Base-by-base conservation (phyloP, 2,329 filamentous ascomycete genomes). In the Cladosporium sp. region DNA sequence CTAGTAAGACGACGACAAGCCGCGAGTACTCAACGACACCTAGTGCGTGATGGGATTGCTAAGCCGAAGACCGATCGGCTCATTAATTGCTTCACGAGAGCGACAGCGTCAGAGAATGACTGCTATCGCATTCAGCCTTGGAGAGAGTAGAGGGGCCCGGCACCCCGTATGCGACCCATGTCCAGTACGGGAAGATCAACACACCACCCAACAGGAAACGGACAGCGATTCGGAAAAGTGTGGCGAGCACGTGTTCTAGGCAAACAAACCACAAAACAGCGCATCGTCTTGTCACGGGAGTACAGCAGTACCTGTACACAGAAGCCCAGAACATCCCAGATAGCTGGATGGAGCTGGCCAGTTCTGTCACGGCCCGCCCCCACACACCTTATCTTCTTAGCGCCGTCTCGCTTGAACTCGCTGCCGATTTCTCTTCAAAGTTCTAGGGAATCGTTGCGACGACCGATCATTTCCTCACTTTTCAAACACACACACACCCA, bases 401-500 rank as follows among this genome's bases (percentile, higher is more conserved):
- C 59, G 59, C 28, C 18, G 47, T 34, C 32, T 63, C n/a, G 47
- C 30, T 36, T 65, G 24, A 38, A 38, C 52, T 52, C 55, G 55
- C 30, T 41, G 55, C 55, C 55, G 55, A 65, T 59, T 65, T 65
- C 55, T 65, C 55, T 65, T 59, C 52, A 65, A 65, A 65, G 36
- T 38, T 58, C 62, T 38, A 52, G 36, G 59, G 21, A 47, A 51
- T 51, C 32, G 47, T 64, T 54, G 49, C 61, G 49, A 51, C 44
- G 10, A 36, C 38, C 30, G 38, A 47, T n/a, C 41, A 21, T 36
- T 65, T 44, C 36, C 24, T 30, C 41, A 34, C 54, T 26, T 30
- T 65, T 51, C 28, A 26, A 11, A 44, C 51, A 55, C 58, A 65
- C 69, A 65, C 68, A 63, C 47, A 66, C 66, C 65, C 69, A 52